Evolutionary conservation across 2,329 filamentous ascomycete species (phyloP).

Genomic region (Colletotrichum lini): DNA sequence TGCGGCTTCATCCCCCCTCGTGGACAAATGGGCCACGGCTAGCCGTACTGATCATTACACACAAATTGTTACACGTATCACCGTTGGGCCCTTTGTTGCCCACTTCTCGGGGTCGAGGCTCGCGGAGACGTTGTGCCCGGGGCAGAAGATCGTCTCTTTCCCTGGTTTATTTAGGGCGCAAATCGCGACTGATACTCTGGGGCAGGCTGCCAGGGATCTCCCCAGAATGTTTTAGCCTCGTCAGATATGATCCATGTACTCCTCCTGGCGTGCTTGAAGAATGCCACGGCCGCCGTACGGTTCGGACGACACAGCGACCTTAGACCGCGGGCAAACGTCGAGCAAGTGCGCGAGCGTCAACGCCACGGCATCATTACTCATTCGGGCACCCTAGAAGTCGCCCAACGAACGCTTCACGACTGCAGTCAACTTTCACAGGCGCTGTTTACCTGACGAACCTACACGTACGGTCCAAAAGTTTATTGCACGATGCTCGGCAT

Average conservation of each 20-base stretch:
- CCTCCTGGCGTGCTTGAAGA: conserved; percentile 36
- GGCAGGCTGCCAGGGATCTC: conserved; percentile 36
- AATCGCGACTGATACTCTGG: conserved; percentile 40
- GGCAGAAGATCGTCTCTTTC: conserved; percentile 32
- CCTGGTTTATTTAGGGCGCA: conserved; percentile 37
- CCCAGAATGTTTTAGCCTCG: conserved; percentile 40
- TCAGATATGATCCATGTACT: conserved; percentile 29
- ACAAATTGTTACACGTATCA: neutral
- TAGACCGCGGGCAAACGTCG: conserved; percentile 17
- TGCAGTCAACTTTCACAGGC: neutral
- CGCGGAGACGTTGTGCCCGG: conserved; percentile 19
- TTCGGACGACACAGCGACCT: conserved; percentile 39
- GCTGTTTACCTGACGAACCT: neutral
- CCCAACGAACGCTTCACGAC: neutral
- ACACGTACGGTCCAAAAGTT: neutral
- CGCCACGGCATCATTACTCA: neutral
- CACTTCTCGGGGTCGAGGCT: conserved; percentile 7
- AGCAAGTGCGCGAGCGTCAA: conserved; percentile 12
- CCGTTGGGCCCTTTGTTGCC: conserved; percentile 4
- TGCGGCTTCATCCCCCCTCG: neutral
- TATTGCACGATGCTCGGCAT: conserved; percentile 10
- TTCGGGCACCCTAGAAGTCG: neutral
- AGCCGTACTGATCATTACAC: neutral
- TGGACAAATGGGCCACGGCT: neutral
- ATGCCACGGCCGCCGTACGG: conserved; percentile 29